Percentiles rank a stretch among this genome's conserved stretches.
Conservation (phyloP, 1,139 yeast genomes). For the Debaryomycetaceae sp. region DNA sequence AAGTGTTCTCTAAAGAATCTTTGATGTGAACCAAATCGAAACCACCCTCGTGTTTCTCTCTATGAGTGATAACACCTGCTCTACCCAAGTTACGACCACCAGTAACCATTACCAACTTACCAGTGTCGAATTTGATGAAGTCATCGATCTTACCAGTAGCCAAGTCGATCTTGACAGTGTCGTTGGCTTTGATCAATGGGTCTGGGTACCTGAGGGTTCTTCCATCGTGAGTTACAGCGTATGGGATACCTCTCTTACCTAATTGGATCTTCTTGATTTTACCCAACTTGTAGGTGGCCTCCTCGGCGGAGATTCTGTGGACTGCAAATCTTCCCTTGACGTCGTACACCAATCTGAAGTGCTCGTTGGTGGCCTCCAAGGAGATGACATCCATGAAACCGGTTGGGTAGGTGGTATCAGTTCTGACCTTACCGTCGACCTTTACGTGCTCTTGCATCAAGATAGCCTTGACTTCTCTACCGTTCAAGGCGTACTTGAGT, state of each 20-base stretch:
- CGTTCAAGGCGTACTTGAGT: constrained; percentile 96
- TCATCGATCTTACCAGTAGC: constrained; percentile 89
- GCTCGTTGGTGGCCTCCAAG: constrained; percentile 93
- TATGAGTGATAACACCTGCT: constrained; percentile 93
- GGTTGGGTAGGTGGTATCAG: constrained; percentile 94
- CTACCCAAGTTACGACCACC: constrained; percentile 99
- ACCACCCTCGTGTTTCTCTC: constrained; percentile 98
- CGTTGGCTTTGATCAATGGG: constrained; percentile 89
- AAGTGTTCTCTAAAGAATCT: constrained; percentile 91
- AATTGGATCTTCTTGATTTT: constrained; percentile 93
- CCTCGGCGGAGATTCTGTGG: constrained; percentile 97
- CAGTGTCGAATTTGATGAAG: constrained; percentile 86
- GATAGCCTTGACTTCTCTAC: constrained; percentile 97
- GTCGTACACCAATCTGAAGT: constrained; percentile 96
- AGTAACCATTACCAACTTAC: constrained; percentile 90
- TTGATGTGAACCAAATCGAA: constrained; percentile 96
- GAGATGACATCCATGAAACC: constrained; percentile 97
- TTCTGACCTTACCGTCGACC: constrained; percentile 89
- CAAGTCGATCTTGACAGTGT: constrained; percentile 90
- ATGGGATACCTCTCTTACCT: constrained; percentile 95
- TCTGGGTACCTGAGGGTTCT: constrained; percentile 98
- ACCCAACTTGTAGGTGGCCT: constrained; percentile 92
- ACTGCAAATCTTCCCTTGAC: constrained; percentile 96
- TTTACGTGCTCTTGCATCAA: constrained; percentile 97
- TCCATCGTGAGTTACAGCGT: constrained; percentile 96